Base-by-base conservation (phyloP, 2,329 filamentous ascomycete species). In the Chaetomiaceae sp. region DNA sequence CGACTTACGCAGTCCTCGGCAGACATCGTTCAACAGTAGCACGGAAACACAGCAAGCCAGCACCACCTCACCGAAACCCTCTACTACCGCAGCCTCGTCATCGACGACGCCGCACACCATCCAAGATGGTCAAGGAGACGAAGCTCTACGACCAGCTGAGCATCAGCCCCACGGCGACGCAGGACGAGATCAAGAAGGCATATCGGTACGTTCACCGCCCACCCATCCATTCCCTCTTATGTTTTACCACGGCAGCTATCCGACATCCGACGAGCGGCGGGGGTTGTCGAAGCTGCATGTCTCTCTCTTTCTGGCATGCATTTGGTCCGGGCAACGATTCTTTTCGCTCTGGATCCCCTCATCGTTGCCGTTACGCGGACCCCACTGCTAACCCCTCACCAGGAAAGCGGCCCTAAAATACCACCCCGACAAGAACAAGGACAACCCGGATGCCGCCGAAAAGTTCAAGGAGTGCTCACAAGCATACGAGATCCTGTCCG, bases 391-490 rank as follows among this genome's bases (percentile, higher is more conserved):
- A 74, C 66, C 54, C 60, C 37, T 26, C 45, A 46, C 29, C 65
- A 88, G 86, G 53, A 95, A 95, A 75, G 78, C 83, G 46, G 91
- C 91, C 45, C 70, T 97, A 64, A 94, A 90, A 71, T 90, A 82
- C 70, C 93, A 98, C 63, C 93, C 93, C 6, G 93, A 98, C 74
- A 98, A 97, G 76, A 98, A 97, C 76, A 90, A 90, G 68, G 84
- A 95, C 69, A 89, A 91, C 59, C 82, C 89, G 24, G 71, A 81
- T 42, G 88, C 91, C 8, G 75, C 81, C 50, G 93, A 97, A 65
- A 96, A 91, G 69, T 98, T 98, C 76, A 98, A 98, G 71, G 93
- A 97, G 66, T 86, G 89, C 55, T 95, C 89, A 1, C 90, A 97
- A 71, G 93, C 93, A 47, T 98, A 96, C 72, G 93, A 98, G 70